Conservation (phyloP, 805 yeast species). For the Citeromyces matritensis region DNA sequence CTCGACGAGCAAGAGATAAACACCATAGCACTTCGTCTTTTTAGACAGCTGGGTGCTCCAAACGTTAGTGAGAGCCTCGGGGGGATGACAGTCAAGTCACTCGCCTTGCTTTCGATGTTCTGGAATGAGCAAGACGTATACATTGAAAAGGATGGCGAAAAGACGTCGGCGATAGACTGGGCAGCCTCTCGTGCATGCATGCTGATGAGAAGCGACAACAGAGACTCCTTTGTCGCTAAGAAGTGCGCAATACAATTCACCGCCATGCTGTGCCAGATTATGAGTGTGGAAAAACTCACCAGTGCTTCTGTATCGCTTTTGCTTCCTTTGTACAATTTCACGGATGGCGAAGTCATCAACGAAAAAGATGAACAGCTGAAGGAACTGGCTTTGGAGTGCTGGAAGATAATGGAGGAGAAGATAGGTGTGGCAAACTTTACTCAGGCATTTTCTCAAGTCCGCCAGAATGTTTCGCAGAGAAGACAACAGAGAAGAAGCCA, state of each 20-base stretch:
- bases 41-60: constrained; percentile 79
- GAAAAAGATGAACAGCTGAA: constrained; percentile 36
- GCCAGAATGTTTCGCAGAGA: constrained; percentile 38
- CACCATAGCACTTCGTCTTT: constrained; percentile 45
- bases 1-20: constrained; percentile 35
- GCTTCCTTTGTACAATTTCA: constrained; percentile 33
- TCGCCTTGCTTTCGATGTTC: constrained; percentile 39
- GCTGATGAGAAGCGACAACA: constrained; percentile 48
- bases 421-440: constrained; percentile 63
- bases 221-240: constrained; percentile 42
- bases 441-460: constrained; percentile 44
- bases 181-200: constrained; percentile 46
- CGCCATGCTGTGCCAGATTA: constrained; percentile 38
- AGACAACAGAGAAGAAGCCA: constrained; percentile 66
- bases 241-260: constrained; percentile 53
- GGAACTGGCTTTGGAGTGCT: constrained; percentile 45
- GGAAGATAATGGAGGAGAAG: constrained; percentile 49
- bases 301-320: constrained; percentile 31
- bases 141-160: constrained; percentile 9
- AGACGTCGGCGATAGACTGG: constrained; percentile 34
- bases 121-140: constrained; percentile 39
- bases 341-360: constrained; percentile 19
- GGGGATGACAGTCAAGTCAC: constrained; percentile 46
- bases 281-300: constrained; percentile 20
- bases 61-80: constrained; percentile 48